Base-by-base conservation (phyloP, 495 filamentous ascomycete species). In the Saxispiralis lemnorum region DNA sequence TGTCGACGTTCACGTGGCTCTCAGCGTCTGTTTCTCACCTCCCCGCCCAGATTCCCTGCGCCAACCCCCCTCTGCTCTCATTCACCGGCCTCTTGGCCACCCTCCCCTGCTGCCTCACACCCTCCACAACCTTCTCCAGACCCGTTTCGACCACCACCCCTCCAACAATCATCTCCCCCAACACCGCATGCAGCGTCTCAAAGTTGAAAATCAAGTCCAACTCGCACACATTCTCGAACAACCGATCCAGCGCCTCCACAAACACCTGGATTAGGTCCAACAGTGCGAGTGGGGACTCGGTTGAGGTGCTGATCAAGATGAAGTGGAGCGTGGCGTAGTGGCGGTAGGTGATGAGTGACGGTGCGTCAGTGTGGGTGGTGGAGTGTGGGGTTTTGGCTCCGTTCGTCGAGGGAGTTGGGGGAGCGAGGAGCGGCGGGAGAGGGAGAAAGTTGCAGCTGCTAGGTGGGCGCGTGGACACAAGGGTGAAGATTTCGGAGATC, bases 151-250 rank as follows among this genome's bases (percentile, higher is more conserved):
- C 76, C 21, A 96, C 92, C 33, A 95, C 85, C 1, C 89, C 89
- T 11, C 92, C 89, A 4, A 95, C 81, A 42, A 97, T 78, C 83
- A 97, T 92, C 72, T 97, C 89, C 51, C 75, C 73, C 17, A 97
- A 66, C 18, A 80, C 74, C 5, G 89, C 82, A 65, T 97, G 89
- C 59, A 96, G 72, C 21, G 84, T 87, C 71, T 97, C 89, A 59
- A 93, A 97, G 52, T 94, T 94, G 66, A 96, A 97, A 61, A 96
- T 97, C 43, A 97, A 70, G 58, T 97, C 89, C 38, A 97, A 66
- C 63, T 97, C 89, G 67, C 89, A 97, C 18, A 97, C 89, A 54
- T 96, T 94, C 66, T 95, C 88, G 58, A 96, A 96, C 42, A 97
- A 69, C 44, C 83, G 73, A 59, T 97, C 89, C 16, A 97, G 71